Evolutionary conservation across 2,329 filamentous ascomycete species (phyloP).

Genomic region (Diaporthe longicolla): DNA sequence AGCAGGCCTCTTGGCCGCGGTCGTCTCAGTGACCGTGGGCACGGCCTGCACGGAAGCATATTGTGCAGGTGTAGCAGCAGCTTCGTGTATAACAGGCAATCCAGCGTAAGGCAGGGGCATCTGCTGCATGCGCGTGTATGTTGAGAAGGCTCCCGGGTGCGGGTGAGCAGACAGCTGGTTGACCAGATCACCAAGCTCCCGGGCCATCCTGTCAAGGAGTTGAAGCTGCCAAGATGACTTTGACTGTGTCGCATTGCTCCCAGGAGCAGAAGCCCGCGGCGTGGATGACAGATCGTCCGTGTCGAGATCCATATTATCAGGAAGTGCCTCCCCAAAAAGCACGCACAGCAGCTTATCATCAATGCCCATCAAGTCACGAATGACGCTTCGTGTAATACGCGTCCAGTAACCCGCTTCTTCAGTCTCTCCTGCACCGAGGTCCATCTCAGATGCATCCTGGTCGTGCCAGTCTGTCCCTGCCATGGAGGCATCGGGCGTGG

Average conservation of each 20-base stretch:
- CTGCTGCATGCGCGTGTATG: conserved; percentile 78
- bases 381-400: conserved; percentile 86
- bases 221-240: conserved; percentile 79
- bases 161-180: conserved; percentile 79
- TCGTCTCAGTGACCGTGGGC: conserved; percentile 37
- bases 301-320: conserved; percentile 57
- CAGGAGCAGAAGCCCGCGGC: conserved; percentile 57
- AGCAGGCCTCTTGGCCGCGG: conserved; percentile 42
- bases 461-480: conserved; percentile 65
- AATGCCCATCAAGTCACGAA: conserved; percentile 90
- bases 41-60: conserved; percentile 30
- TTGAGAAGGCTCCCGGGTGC: conserved; percentile 91
- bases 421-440: conserved; percentile 54
- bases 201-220: conserved; percentile 86
- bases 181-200: conserved; percentile 87
- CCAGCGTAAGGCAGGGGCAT: conserved; percentile 83
- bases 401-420: conserved; percentile 81
- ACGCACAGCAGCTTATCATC: conserved; percentile 88
- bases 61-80: conserved; percentile 51
- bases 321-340: conserved; percentile 86
- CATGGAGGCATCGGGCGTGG: conserved; percentile 56
- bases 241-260: conserved; percentile 48
- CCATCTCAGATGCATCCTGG: conserved; percentile 58
- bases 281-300: conserved; percentile 62
- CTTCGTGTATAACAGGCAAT: conserved; percentile 75